Percentiles rank a stretch among this genome's conserved stretches.
phyloP scores from a whole-genome alignment of 179 eudicot species.

The Gypsophila paniculata region DNA sequence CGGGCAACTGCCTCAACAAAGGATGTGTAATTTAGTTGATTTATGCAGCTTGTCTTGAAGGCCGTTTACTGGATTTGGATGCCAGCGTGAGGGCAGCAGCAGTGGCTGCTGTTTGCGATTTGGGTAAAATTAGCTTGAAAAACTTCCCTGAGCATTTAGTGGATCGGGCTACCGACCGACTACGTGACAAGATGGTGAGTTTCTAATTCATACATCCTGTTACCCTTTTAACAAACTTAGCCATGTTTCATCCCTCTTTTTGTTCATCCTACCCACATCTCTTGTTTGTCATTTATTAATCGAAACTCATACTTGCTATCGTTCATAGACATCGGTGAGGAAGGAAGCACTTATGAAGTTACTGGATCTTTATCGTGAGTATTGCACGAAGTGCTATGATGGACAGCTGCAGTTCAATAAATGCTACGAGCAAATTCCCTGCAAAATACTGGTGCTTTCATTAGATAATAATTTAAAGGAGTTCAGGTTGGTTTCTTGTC shows the following conservation, averaged over 20 bases:
- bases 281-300: neutral
- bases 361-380: constrained; percentile 71
- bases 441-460: constrained; percentile 71
- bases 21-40: neutral
- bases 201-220: constrained; percentile 18
- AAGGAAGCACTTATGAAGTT: constrained; percentile 68
- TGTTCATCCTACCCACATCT: neutral
- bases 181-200: constrained; percentile 86
- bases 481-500: constrained; percentile 48
- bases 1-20: neutral
- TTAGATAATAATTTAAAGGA: constrained; percentile 72
- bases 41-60: constrained; percentile 65
- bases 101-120: constrained; percentile 65
- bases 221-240: neutral
- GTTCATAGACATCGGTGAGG: constrained; percentile 65
- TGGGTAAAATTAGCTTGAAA: constrained; percentile 52
- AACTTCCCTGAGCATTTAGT: constrained; percentile 45
- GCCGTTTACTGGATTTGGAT: constrained; percentile 80
- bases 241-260: neutral
- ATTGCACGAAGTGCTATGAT: constrained; percentile 65
- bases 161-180: constrained; percentile 58
- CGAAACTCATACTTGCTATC: constrained; percentile 7
- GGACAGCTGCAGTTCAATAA: constrained; percentile 42
- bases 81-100: constrained; percentile 80
- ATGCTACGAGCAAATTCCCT: constrained; percentile 75